Evolutionary conservation across 2,329 filamentous ascomycete species (phyloP), one percentile per base, ranked within the genome.

Genomic region (Aspergillus bombycis): DNA sequence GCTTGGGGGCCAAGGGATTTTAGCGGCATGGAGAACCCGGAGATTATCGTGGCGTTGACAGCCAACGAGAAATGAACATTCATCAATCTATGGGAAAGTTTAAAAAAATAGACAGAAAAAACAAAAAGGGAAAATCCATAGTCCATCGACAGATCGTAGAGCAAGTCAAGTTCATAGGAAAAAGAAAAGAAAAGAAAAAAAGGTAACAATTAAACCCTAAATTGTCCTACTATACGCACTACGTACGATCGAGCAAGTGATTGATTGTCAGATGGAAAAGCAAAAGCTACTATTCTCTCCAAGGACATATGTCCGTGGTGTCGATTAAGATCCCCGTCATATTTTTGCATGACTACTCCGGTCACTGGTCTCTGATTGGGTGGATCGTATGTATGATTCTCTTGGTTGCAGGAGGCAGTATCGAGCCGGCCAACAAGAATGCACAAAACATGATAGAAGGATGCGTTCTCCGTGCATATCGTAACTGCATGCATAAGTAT

Each of bases 11-110:
- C 63, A 69, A 64, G 61, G 48, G 43, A 54, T 52, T 58, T 63
- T 68, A 65, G 62, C 57, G 59, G 41, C 43, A 32, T 65, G 65
- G 63, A 63, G 60, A 60, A 67, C 63, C 67, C 69, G 69, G 69
- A 71, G 68, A 70, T 71, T 71, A 69, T 70, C 65, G 63, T 70
- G 65, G 67, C 60, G 61, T 58, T 63, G 64, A 53, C 60, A 60
- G 55, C 65, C 64, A 65, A 66, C 61, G 46, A 66, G 60, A 62
- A 54, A 46, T 21, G 21, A 46, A 7, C n/a, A 46, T 23, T 46
- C 12, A 23, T 46, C 11, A 48, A 50, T 57, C 21, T 50, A 57
- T 54, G 38, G 38, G 19, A 68, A 60, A 43, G 26, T 48, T 62
- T 62, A 46, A 60, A 28, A 60, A 58, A 26, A 26, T 26, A 3